Base-by-base conservation (phyloP, 257 asterid species). In the Cinchona pubescens region DNA sequence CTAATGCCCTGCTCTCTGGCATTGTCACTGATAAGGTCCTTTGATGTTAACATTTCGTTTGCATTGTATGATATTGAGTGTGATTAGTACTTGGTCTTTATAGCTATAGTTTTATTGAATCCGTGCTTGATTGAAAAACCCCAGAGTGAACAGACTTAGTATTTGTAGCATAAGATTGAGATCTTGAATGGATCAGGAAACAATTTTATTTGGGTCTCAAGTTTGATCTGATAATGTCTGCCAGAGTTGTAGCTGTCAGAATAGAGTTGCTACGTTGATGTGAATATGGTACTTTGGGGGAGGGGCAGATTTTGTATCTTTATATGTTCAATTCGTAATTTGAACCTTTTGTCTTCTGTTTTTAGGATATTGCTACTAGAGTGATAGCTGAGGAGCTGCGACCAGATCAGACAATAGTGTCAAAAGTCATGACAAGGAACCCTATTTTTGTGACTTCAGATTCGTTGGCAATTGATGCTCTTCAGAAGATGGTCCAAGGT, bases 401-500 rank as follows among this genome's bases (percentile, higher is more conserved):
- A 83, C 97, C 97, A 67, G 97, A 92, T 42, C 89, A 89, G 81
- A 92, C 98, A 61, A 49, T 82, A 56, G 87, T 94, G 82, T 90
- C 96, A 7, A 90, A 91, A 83, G 92, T 94, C 80, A 94, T 92
- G 99, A 94, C 98, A 18, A 88, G 97, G 86, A 92, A 92, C 79
- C 98, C 98, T 11, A 89, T 89, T 72, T 92, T 94, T 80, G 97
- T 94, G 79, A 87, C 90, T 78, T 85, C 97, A 8, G 97, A 94
- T 85, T 81, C 96, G 23, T 81, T 91, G 86, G 98, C 97, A 61
- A 92, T 92, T 80, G 99, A 94, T 37, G 99, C 99, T 83, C 88
- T 94, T 88, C 98, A 90, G 82, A 94, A 94, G 90, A 94, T 94
- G 98, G 97, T 94, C 75, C 97, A 92, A 93, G 99, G 99, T 94